Base-by-base conservation (phyloP, 305 asterid genomes). In the Lippia alba region DNA sequence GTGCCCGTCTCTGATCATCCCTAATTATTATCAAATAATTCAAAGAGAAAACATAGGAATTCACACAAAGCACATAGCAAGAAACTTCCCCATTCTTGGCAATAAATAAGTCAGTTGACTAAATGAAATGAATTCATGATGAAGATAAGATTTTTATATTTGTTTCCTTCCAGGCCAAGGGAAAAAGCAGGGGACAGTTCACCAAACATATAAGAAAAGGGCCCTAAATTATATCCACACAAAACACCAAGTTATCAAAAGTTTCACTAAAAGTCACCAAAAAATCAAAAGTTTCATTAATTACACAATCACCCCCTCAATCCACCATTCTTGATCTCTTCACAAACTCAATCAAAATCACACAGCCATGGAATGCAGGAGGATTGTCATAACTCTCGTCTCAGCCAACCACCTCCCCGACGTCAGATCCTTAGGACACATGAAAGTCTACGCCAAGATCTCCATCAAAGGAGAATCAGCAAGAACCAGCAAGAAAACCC, bases 391-490 rank as follows among this genome's bases (percentile, higher is more conserved):
- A 45, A 79, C 62, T 18, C 55, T 82, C 18, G 71, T 70, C 58
- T 79, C 84, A 12, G 82, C 84, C 0, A 54, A 24, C 0, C 7
- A 55, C 15, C 82, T 82, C 2, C 67, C 71, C 1, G 40, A 79
- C 30, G 54, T 77, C 14, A 12, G 81, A 53, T 0, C 0, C 0
- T 4, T 32, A 0, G 83, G 81, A 4, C 50, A 4, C 18, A 83
- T 83, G 87, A 80, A 75, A 69, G 76, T 72, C 51, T 83, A 77
- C 6, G 81, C 81, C 0, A 54, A 75, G 61, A 73, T 75, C 65
- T 61, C 74, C n/a, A 63, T 80, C 56, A 39, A 32, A 8, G 73
- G 78, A 6, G 55, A 67, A 8, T n/a, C 49, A 44, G 12, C 72
- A 0, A 2, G 46, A 49, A 45, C 70, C 9, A 39, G 24, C 18